Conservation (phyloP, 768 basidiomycete genomes). For the Podaxis sp. region DNA sequence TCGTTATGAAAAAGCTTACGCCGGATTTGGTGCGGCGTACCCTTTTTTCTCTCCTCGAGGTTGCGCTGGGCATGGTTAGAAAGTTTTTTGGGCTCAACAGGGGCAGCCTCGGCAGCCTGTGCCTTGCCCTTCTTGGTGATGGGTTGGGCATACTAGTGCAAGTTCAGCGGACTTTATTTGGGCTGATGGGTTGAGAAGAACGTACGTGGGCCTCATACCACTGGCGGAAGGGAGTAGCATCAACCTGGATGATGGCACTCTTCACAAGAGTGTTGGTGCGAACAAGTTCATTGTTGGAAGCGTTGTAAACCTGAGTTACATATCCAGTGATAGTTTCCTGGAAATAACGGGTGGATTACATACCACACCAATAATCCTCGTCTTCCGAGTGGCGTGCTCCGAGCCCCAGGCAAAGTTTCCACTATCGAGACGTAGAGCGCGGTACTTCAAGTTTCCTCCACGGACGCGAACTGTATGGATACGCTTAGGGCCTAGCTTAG, state of each 20-base stretch:
- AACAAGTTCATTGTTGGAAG: constrained; percentile 99
- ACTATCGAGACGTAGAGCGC: constrained; percentile 92
- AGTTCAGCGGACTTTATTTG: neutral
- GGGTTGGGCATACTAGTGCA: constrained; percentile 84
- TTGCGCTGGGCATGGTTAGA: constrained; percentile 90
- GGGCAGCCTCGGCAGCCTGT: constrained; percentile 36
- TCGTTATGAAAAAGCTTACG: neutral
- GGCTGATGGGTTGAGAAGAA: constrained; percentile 22
- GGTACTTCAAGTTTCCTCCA: constrained; percentile 93
- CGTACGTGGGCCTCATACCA: constrained; percentile 98
- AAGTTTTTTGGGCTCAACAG: constrained; percentile 69
- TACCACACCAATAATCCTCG: constrained; percentile 94
- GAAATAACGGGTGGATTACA: constrained; percentile 32
- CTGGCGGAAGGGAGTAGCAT: constrained; percentile 98
- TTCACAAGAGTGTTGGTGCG: constrained; percentile 99
- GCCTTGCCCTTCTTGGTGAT: constrained; percentile 89
- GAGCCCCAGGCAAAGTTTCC: constrained; percentile 99
- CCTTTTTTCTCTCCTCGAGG: constrained; percentile 89
- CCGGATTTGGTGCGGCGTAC: constrained; percentile 34
- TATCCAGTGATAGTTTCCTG: neutral
- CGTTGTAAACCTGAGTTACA: constrained; percentile 82
- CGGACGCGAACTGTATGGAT: constrained; percentile 94
- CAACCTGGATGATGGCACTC: constrained; percentile 93
- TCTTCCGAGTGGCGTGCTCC: constrained; percentile 93
- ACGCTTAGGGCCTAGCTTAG: constrained; percentile 94